These are phyloP conservation scores for Puccinia polysora DNA, from an alignment of 1,284 basidiomycete genomes.

Conservation along the genomic window DNA sequence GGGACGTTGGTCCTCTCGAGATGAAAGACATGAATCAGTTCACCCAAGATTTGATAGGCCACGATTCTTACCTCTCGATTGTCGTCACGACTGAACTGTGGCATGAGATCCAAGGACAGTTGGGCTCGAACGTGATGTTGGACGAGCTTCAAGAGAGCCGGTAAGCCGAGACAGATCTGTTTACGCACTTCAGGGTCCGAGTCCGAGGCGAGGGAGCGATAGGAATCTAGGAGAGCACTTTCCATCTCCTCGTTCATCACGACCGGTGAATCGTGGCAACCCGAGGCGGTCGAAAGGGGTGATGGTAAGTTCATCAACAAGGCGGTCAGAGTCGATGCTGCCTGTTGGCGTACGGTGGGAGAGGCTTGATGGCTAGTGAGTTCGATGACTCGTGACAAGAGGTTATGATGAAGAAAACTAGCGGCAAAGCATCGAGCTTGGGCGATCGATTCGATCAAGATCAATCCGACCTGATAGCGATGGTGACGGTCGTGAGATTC, in stretches of 20 bases:
- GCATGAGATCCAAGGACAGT: constrained; percentile 12
- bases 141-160: constrained; percentile 10
- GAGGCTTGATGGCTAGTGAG: neutral
- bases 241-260: constrained; percentile 12
- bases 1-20: constrained; percentile 22
- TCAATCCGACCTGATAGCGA: constrained; percentile 16
- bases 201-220: constrained; percentile 11
- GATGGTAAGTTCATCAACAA: constrained; percentile 22
- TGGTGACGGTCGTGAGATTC: neutral
- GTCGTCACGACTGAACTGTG: constrained; percentile 24
- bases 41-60: constrained; percentile 24
- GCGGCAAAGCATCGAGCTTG: constrained; percentile 24
- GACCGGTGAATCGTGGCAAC: neutral
- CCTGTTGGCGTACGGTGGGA: constrained; percentile 26
- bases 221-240: neutral
- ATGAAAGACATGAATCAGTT: constrained; percentile 36
- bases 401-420: constrained; percentile 6
- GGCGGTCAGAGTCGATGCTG: constrained; percentile 14
- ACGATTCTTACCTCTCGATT: constrained; percentile 19
- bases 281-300: neutral
- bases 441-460: constrained; percentile 30
- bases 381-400: constrained; percentile 16
- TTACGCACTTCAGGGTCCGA: constrained; percentile 25
- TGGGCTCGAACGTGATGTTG: constrained; percentile 7
- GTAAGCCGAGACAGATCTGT: constrained; percentile 32